phyloP scores from a whole-genome alignment of 75 land plant genomes.

The Pinus tabuliformis region DNA sequence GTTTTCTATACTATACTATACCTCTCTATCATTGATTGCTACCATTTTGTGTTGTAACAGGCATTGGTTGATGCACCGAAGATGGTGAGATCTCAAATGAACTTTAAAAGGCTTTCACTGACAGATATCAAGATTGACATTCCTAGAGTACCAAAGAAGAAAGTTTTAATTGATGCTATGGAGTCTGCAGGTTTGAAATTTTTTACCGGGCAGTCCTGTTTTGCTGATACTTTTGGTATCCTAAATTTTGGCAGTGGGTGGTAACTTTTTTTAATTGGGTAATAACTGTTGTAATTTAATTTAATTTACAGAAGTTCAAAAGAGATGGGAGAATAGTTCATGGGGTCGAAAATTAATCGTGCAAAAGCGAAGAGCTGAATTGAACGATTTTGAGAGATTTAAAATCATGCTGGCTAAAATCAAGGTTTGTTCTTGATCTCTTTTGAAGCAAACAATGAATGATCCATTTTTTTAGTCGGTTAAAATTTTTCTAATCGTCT shows the following conservation, averaged over 20 bases:
- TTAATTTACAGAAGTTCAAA: conserved; percentile 26
- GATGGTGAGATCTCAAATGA: conserved; percentile 72
- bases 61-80: conserved; percentile 89
- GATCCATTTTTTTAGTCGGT: neutral
- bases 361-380: conserved; percentile 26
- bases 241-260: neutral
- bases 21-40: too few relatives aligned
- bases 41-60: conserved; percentile 18
- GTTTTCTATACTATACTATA: too few relatives aligned
- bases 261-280: neutral
- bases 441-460: neutral
- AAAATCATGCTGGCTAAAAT: conserved; percentile 38
- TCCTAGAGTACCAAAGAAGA: conserved; percentile 41
- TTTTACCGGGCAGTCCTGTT: neutral
- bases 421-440: conserved; percentile 14
- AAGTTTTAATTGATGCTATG: conserved; percentile 25
- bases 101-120: conserved; percentile 77
- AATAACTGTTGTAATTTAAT: neutral
- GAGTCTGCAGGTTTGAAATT: conserved; percentile 28
- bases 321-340: conserved; percentile 39
- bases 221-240: neutral
- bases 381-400: conserved; percentile 46
- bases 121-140: conserved; percentile 45
- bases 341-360: conserved; percentile 50
- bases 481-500: neutral